A percentile compares a stretch with the other conserved stretches of the same genome.
These are phyloP conservation scores for Penicillium paradoxum DNA, from an alignment of 495 filamentous ascomycete species.

Conservation along the genomic window DNA sequence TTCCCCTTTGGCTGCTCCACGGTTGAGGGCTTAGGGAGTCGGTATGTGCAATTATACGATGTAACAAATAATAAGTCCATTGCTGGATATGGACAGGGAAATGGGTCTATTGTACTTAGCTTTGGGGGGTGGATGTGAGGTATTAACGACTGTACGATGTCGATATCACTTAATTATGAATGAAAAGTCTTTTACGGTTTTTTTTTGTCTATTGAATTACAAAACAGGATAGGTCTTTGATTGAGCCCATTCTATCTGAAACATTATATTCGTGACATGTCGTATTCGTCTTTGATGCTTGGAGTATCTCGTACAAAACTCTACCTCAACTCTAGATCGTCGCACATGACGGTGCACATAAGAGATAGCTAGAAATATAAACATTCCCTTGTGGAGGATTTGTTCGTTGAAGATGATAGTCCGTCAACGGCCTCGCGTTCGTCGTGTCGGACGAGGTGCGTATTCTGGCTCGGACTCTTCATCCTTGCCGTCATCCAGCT, in stretches of 20 bases:
- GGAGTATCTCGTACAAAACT: not conserved
- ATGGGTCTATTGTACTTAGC: not conserved
- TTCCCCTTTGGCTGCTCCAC: conserved; percentile 16
- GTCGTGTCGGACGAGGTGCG: conserved; percentile 20
- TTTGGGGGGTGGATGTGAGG: not conserved
- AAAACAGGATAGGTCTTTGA: no score
- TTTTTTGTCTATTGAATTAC: no score
- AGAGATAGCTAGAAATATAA: no score
- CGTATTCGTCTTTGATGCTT: not conserved
- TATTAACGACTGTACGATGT: not conserved
- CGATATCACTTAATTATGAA: not conserved
- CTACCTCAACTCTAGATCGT: no score
- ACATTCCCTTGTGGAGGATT: no score
- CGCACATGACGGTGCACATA: no score
- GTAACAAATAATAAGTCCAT: not conserved
- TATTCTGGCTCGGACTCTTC: conserved; percentile 12
- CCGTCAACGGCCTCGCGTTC: conserved; percentile 17
- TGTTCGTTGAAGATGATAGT: no score
- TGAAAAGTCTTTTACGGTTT: no score
- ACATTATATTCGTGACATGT: not conserved
- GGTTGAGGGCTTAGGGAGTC: conserved; percentile 1
- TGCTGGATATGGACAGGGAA: not conserved
- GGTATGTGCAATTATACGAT: not conserved
- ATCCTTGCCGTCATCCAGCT: conserved; percentile 8
- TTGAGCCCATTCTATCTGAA: no score